phyloP scores from a whole-genome alignment of 331 rosid species.

The Spiraea crenata region DNA sequence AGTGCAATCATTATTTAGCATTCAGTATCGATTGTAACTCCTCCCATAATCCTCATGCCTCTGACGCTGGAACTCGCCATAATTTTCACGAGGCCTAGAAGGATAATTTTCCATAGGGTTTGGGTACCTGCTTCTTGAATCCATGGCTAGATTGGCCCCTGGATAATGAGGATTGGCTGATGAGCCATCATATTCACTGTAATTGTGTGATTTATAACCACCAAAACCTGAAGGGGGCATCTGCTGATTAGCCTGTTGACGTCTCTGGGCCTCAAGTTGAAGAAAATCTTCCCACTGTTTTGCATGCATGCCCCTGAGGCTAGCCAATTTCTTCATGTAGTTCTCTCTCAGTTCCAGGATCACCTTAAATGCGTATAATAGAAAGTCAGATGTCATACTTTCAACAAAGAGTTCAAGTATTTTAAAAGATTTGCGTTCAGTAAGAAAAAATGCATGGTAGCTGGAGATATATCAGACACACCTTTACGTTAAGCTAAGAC shows the following conservation, averaged over 20 bases:
- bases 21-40: constrained; percentile 75
- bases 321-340: constrained; percentile 69
- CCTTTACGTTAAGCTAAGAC: neutral
- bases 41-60: constrained; percentile 76
- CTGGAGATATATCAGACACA: neutral
- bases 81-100: constrained; percentile 71
- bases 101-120: constrained; percentile 61
- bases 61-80: constrained; percentile 67
- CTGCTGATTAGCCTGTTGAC: constrained; percentile 68
- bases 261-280: constrained; percentile 73
- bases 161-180: constrained; percentile 56
- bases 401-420: constrained; percentile 8
- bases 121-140: constrained; percentile 75
- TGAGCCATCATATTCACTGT: constrained; percentile 64
- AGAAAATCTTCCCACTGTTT: constrained; percentile 90
- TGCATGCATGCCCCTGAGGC: constrained; percentile 63
- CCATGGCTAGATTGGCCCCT: constrained; percentile 56
- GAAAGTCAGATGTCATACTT: constrained; percentile 33
- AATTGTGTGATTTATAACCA: constrained; percentile 67
- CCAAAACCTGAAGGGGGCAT: constrained; percentile 59
- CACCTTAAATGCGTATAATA: constrained; percentile 49
- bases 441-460: neutral
- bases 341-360: constrained; percentile 79
- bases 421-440: constrained; percentile 16
- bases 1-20: constrained; percentile 35